Percentiles rank a stretch among this genome's conserved stretches.
Evolutionary conservation across 2,329 filamentous ascomycete species (phyloP).

Genomic region (Diaporthe australafricana): DNA sequence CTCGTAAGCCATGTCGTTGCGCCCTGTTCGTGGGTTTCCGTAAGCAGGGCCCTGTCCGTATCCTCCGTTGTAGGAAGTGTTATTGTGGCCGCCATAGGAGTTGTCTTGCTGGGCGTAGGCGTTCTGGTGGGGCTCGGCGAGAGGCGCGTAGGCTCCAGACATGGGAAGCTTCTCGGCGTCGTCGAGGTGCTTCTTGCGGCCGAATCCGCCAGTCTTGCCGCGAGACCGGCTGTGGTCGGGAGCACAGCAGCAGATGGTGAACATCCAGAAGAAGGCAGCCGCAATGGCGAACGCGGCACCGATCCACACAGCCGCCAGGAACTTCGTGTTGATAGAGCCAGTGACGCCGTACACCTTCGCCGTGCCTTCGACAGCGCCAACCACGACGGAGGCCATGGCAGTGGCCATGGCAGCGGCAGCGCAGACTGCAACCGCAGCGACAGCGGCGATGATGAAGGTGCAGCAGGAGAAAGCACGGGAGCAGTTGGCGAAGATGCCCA

Average conservation of each 20-base stretch:
- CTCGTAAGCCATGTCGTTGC: slow-evolving; percentile 68
- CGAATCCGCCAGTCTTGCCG: slow-evolving; percentile 40
- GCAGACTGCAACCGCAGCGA: slow-evolving; percentile 67
- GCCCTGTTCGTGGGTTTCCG: slow-evolving; percentile 18
- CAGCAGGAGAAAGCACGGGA: slow-evolving; percentile 84
- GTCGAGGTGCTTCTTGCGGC: slow-evolving; percentile 45
- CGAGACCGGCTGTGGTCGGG: slow-evolving; percentile 60
- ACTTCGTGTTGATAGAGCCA: slow-evolving; percentile 73
- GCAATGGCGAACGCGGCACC: slow-evolving; percentile 80
- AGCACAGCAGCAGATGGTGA: slow-evolving; percentile 91
- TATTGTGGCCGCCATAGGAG: not conserved
- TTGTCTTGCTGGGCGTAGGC: slow-evolving; percentile 10
- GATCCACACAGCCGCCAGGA: slow-evolving; percentile 82
- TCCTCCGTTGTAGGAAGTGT: slow-evolving; percentile 14
- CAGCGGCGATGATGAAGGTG: slow-evolving; percentile 79
- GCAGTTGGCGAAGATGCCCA: slow-evolving; percentile 87
- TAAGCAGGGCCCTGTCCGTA: not conserved
- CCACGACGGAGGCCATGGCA: slow-evolving; percentile 76
- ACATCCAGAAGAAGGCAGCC: slow-evolving; percentile 88
- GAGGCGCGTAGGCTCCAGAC: slow-evolving; percentile 58
- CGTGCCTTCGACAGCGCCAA: slow-evolving; percentile 73
- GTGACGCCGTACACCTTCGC: slow-evolving; percentile 79
- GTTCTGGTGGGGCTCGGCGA: slow-evolving; percentile 52
- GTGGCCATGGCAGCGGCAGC: slow-evolving; percentile 80
- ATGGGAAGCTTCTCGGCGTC: slow-evolving; percentile 61